Conservation (phyloP, 2,329 filamentous ascomycete genomes). For the Cyanodermella asteris region DNA sequence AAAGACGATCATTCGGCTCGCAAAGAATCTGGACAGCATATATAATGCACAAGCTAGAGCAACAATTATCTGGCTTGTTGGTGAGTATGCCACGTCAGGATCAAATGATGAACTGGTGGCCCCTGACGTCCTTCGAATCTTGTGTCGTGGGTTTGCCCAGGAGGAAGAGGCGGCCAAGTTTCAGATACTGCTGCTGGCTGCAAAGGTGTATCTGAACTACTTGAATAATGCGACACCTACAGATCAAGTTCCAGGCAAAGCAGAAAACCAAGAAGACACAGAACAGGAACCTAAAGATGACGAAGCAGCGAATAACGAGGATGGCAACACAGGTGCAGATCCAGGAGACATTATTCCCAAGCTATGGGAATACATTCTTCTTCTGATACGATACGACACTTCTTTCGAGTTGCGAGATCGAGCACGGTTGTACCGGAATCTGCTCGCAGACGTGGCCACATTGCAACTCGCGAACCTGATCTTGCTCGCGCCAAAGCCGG, state of each 20-base stretch:
- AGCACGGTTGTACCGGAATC: conserved; percentile 64
- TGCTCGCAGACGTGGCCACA: conserved; percentile 51
- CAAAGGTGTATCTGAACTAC: conserved; percentile 90
- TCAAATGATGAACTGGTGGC: conserved; percentile 65
- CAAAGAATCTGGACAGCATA: conserved; percentile 75
- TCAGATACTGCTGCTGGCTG: conserved; percentile 77
- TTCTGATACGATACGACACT: conserved; percentile 75
- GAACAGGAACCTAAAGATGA: conserved; percentile 11
- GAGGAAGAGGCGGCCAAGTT: conserved; percentile 74
- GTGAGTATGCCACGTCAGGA: conserved; percentile 79
- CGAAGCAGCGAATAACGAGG: conserved; percentile 14
- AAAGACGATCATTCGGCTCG: conserved; percentile 68
- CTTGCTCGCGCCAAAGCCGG: conserved; percentile 81
- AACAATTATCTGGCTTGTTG: conserved; percentile 92
- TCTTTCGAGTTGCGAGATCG: conserved; percentile 91
- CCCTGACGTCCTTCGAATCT: conserved; percentile 70
- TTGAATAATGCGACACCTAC: conserved; percentile 38
- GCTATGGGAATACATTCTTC: conserved; percentile 66
- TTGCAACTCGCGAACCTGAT: conserved; percentile 76
- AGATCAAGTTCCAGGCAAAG: too few relatives aligned
- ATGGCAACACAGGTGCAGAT: conserved; percentile 8
- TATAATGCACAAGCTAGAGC: conserved; percentile 74
- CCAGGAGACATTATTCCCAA: conserved; percentile 45
- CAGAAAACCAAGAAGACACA: conserved; percentile 10
- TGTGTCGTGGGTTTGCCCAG: conserved; percentile 63